Percentiles rank a stretch among this genome's conserved stretches.
Conservation (phyloP, 306 rosid genomes). For the Hippophae gyantsensis region DNA sequence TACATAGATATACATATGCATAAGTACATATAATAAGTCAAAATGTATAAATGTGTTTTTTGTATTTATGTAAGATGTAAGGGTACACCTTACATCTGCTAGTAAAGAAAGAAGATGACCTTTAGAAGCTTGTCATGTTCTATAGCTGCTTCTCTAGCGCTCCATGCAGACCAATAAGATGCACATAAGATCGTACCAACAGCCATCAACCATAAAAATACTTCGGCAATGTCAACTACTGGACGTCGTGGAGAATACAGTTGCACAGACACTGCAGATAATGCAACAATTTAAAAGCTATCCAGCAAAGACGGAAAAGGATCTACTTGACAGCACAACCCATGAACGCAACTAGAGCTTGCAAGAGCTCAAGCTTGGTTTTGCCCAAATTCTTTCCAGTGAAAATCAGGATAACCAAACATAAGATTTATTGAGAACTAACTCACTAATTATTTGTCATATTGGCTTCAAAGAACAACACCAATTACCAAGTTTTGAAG, state of each 20-base stretch:
- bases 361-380: neutral
- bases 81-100: neutral
- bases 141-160: constrained; percentile 59
- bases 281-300: constrained; percentile 4
- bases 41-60: neutral
- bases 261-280: constrained; percentile 77
- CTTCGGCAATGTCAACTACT: constrained; percentile 82
- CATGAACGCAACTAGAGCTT: neutral
- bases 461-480: no score
- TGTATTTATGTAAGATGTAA: neutral
- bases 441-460: neutral
- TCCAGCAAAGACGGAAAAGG: constrained; percentile 1
- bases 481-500: no score
- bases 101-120: constrained; percentile 35
- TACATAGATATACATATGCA: neutral
- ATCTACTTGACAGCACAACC: neutral
- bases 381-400: neutral
- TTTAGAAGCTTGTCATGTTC: constrained; percentile 62
- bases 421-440: neutral
- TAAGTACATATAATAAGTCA: neutral
- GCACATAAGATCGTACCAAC: constrained; percentile 84
- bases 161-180: constrained; percentile 97
- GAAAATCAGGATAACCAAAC: neutral
- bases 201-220: constrained; percentile 91
- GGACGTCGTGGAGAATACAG: constrained; percentile 82